Evolutionary conservation across 345 rosid species (phyloP).

Genomic region (Eucalyptus shirleyi): DNA sequence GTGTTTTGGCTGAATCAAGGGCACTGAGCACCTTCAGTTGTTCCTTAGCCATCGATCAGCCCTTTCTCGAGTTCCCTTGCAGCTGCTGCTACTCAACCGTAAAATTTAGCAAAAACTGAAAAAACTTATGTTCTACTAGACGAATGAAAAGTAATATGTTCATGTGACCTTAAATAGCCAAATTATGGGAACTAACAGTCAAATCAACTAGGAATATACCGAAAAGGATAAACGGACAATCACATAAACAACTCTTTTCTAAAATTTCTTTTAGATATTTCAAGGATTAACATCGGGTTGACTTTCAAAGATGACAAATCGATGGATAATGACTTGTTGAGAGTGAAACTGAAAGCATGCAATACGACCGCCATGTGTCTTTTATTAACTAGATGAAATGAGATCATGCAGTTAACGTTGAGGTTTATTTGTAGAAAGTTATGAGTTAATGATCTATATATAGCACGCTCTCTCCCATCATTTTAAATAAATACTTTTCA

Average conservation of each 20-base stretch:
- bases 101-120: not conserved
- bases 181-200: not conserved
- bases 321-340: not conserved
- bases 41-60: not conserved
- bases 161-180: not conserved
- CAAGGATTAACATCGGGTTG: not conserved
- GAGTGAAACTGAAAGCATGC: not conserved
- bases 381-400: too few relatives aligned
- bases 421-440: not conserved
- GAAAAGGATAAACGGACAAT: not conserved
- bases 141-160: not conserved
- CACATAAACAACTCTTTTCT: not conserved
- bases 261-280: not conserved
- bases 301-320: not conserved
- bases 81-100: not conserved
- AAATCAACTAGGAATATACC: not conserved
- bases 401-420: not conserved
- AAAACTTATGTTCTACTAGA: not conserved
- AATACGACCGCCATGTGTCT: not conserved
- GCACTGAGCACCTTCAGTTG: constrained; percentile 23
- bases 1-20: constrained; percentile 34
- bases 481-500: not conserved
- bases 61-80: not conserved
- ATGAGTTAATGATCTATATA: not conserved
- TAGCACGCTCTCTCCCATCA: not conserved